A percentile compares a stretch with the other conserved stretches of the same genome.
phyloP scores from a whole-genome alignment of 129 eudicot species.

The Lactuca saligna region DNA sequence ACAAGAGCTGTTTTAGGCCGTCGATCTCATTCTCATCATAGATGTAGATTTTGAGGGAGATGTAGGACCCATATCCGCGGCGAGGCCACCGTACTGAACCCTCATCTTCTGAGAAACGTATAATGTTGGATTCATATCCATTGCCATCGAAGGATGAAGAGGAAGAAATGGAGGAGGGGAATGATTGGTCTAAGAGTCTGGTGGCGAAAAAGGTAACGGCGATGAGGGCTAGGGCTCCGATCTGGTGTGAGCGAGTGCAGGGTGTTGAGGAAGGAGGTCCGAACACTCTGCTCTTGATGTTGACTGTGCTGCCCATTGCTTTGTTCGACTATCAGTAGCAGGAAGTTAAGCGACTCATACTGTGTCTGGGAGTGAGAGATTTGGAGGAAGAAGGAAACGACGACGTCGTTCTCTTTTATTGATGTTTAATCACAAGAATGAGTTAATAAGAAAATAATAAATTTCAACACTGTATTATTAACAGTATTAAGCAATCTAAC shows the following conservation, averaged over 20 bases:
- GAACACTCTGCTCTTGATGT: slow-evolving; percentile 43
- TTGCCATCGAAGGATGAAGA: slow-evolving; percentile 7
- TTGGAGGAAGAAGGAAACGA: slow-evolving; percentile 11
- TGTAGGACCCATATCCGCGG: slow-evolving; percentile 48
- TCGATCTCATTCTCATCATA: slow-evolving; percentile 84
- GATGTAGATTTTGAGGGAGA: slow-evolving; percentile 75
- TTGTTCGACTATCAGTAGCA: not conserved
- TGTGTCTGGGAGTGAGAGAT: not conserved
- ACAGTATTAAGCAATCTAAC: no score
- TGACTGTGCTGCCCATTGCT: slow-evolving; percentile 45
- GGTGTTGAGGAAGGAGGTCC: slow-evolving; percentile 30
- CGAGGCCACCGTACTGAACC: slow-evolving; percentile 40
- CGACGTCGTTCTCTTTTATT: slow-evolving; percentile 13
- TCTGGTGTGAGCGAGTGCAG: slow-evolving; percentile 84
- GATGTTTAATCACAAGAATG: not conserved
- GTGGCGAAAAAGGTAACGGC: slow-evolving; percentile 78
- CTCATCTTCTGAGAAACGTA: slow-evolving; percentile 24
- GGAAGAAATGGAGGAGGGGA: slow-evolving; percentile 28
- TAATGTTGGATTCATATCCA: slow-evolving; percentile 19
- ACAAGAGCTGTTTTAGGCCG: slow-evolving; percentile 59
- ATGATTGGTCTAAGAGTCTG: slow-evolving; percentile 54
- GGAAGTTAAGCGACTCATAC: not conserved
- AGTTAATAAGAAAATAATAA: no score
- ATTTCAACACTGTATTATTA: no score
- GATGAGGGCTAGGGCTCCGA: slow-evolving; percentile 71